Evolutionary conservation across 148 eudicot genomes (phyloP), one percentile per base, ranked within the genome.

Genomic region (Limonium bicolor): DNA sequence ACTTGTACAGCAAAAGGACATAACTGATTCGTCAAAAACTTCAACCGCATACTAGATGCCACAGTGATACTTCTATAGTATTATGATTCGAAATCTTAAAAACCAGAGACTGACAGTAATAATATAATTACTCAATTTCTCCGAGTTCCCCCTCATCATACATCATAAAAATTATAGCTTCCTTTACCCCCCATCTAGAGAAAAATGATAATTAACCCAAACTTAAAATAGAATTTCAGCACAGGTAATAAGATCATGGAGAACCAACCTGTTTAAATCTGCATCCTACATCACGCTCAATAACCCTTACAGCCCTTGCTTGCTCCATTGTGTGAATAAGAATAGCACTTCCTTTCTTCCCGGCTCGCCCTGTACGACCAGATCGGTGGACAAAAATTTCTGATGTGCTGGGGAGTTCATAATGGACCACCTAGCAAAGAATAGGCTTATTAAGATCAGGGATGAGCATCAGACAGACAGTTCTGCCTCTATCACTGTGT

Each of bases 331-430:
- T 53, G 58, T 81, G 53, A 26, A 86, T 60, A 14, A 82, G 69
- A 59, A 86, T 73, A n/a, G 96, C 87, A 50, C 23, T 71, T 53
- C 96, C 96, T 51, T 86, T 81, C 68, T 86, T 86, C 45, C 96
- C 96, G 63, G 96, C 96, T 63, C 96, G 96, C 14, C 96, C 96
- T 24, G 96, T 86, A 25, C 96, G 78, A 31, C 96, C 96, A 52
- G 96, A 72, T 16, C 96, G 84, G 58, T 86, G 96, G 38, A 86
- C 96, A 58, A 86, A 86, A 12, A 59, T 70, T 70, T 86, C 96
- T 2, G 96, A 75, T 34, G 74, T 58, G 56, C 33, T 63, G 32
- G 96, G 96, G 41, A 86, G 70, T 55, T 86, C 96, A 73, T 70
- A 86, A 59, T 86, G 96, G 55, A 86, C 61, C 22, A 86, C 69